A percentile compares a stretch with the other conserved stretches of the same genome.
These are phyloP conservation scores for Hyparrhenia diplandra DNA, from an alignment of 176 grass and related monocot species.

Conservation along the genomic window DNA sequence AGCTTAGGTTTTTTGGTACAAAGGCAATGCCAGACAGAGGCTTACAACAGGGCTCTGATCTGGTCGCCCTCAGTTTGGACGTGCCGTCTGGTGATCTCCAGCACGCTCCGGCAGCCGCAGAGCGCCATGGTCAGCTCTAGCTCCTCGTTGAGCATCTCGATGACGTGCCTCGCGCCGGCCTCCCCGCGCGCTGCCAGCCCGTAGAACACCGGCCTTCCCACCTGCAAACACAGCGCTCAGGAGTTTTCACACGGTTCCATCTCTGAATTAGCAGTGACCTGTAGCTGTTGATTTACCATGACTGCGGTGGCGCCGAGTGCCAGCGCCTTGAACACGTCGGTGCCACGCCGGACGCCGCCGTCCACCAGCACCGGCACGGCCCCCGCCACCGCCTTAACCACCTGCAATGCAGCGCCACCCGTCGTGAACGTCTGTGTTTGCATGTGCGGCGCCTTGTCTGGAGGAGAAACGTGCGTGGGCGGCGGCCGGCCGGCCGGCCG, in stretches of 20 bases:
- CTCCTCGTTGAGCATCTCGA: slow-evolving; percentile 69
- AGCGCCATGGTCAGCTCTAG: slow-evolving; percentile 74
- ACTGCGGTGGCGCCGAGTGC: slow-evolving; percentile 73
- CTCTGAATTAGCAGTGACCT: too few species aligned
- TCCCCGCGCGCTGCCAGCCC: slow-evolving; percentile 73
- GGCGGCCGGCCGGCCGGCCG: too few species aligned
- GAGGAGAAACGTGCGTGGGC: neutral
- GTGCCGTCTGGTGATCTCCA: slow-evolving; percentile 48
- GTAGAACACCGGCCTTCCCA: slow-evolving; percentile 64
- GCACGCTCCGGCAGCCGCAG: slow-evolving; percentile 52
- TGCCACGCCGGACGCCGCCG: slow-evolving; percentile 74
- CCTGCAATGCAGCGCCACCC: slow-evolving; percentile 26
- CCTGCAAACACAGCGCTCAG: slow-evolving; percentile 22
- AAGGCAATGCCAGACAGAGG: too few species aligned
- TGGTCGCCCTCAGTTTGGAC: slow-evolving; percentile 46
- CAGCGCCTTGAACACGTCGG: slow-evolving; percentile 81
- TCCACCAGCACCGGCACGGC: slow-evolving; percentile 70
- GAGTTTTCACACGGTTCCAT: too few species aligned
- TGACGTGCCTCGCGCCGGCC: slow-evolving; percentile 52
- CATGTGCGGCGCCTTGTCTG: neutral
- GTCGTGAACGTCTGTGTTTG: too few species aligned
- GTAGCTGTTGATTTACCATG: slow-evolving; percentile 25
- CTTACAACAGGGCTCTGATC: slow-evolving; percentile 44
- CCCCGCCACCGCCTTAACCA: slow-evolving; percentile 65
- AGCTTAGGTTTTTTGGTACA: too few species aligned